phyloP scores from a whole-genome alignment of 2,329 filamentous ascomycete species.

The Verticillium dahliae region DNA sequence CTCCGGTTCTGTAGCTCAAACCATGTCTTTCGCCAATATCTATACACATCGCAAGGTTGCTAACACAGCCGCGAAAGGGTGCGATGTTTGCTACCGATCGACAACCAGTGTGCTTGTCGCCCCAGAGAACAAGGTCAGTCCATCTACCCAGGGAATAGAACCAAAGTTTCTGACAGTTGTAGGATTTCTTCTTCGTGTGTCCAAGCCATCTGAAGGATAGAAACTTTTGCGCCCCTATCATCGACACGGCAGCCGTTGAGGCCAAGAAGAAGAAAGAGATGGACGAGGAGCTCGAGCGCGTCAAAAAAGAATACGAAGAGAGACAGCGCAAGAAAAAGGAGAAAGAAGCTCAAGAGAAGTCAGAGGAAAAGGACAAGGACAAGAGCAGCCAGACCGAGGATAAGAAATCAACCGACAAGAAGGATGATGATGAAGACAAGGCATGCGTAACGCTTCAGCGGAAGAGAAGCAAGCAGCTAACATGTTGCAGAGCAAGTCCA shows the following conservation, averaged over 20 bases:
- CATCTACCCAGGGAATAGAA: no score
- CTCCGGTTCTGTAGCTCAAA: not conserved
- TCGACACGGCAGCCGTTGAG: conserved; percentile 61
- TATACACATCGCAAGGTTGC: conserved; percentile 85
- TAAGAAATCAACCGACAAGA: conserved; percentile 21
- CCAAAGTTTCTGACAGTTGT: not conserved
- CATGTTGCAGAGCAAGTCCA: conserved; percentile 29
- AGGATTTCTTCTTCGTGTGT: conserved; percentile 92
- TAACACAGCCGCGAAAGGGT: conserved; percentile 74
- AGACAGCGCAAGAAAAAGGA: conserved; percentile 62
- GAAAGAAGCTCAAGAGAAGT: conserved; percentile 54
- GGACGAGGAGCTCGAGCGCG: conserved; percentile 55
- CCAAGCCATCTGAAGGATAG: conserved; percentile 73
- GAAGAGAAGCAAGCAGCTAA: not conserved
- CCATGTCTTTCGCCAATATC: conserved; percentile 62
- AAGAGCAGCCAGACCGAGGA: conserved; percentile 28
- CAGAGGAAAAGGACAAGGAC: conserved; percentile 40
- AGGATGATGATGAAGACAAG: conserved; percentile 25
- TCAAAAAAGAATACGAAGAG: conserved; percentile 75
- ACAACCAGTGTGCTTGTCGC: conserved; percentile 84
- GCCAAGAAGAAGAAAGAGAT: conserved; percentile 60
- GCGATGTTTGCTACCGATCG: conserved; percentile 87
- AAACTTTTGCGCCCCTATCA: conserved; percentile 70
- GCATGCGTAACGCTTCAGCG: conserved; percentile 23
- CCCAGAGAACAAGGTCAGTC: conserved; percentile 72